Conservation (phyloP, 768 basidiomycete genomes). For the Tulasnella sp. region DNA sequence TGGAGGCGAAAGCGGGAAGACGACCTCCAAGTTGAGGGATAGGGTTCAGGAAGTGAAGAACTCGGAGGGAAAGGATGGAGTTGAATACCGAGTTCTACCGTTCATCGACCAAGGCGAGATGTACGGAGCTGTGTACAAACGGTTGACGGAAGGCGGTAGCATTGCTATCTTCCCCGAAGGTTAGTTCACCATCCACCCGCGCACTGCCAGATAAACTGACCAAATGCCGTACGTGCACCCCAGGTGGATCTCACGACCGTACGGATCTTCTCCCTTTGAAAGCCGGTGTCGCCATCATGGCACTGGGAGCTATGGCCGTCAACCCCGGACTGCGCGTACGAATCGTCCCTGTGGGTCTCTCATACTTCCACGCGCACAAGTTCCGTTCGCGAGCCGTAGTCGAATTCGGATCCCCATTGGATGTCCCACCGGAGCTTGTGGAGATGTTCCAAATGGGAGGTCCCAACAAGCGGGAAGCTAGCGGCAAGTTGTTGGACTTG, state of each 20-base stretch:
- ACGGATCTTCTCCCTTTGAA: conserved; percentile 94
- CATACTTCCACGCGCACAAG: conserved; percentile 67
- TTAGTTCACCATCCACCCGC: conserved; percentile 29
- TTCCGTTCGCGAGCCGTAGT: conserved; percentile 97
- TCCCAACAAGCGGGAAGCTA: conserved; percentile 78
- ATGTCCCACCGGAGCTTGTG: conserved; percentile 83
- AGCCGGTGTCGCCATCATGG: conserved; percentile 97
- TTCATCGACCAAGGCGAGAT: conserved; percentile 90
- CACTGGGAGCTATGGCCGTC: conserved; percentile 93
- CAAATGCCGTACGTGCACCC: background rate
- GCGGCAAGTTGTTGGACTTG: conserved; percentile 77
- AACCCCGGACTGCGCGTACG: conserved; percentile 79
- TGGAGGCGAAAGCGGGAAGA: conserved; percentile 69
- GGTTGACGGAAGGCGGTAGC: conserved; percentile 73
- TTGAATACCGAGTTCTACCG: conserved; percentile 76
- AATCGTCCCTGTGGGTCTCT: conserved; percentile 62
- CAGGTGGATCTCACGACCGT: conserved; percentile 96
- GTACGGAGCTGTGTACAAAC: conserved; percentile 88
- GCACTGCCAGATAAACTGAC: background rate
- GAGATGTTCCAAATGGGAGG: conserved; percentile 91
- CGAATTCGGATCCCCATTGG: conserved; percentile 86
- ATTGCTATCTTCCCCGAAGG: conserved; percentile 99
- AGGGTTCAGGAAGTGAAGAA: conserved; percentile 52
- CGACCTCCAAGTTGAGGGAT: conserved; percentile 58
- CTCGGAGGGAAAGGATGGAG: conserved; percentile 46